Evolutionary conservation across 352 stramenopile species (phyloP).

Genomic region (Pythium monospermum): DNA sequence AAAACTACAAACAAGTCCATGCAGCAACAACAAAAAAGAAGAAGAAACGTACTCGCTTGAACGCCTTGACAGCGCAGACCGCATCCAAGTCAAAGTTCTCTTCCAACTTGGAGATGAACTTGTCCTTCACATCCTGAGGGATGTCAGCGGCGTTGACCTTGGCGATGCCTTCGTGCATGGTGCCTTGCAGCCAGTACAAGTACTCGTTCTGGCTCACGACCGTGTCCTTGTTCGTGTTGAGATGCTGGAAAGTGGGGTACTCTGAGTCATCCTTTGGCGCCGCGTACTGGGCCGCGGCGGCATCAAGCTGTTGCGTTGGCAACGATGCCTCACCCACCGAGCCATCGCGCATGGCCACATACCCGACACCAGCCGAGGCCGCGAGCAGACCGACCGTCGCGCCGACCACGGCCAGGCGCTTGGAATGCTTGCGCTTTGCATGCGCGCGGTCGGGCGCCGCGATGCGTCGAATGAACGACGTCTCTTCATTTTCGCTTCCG

Average conservation of each 20-base stretch:
- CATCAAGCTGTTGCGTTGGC: slow-evolving; percentile 25
- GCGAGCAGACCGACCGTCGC: slow-evolving; percentile 35
- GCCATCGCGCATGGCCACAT: slow-evolving; percentile 25
- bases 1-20: neutral
- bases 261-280: slow-evolving; percentile 27
- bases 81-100: slow-evolving; percentile 33
- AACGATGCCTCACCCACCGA: neutral
- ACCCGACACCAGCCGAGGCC: slow-evolving; percentile 34
- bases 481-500: slow-evolving; percentile 56
- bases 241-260: slow-evolving; percentile 33
- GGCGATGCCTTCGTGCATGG: slow-evolving; percentile 20
- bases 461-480: slow-evolving; percentile 51
- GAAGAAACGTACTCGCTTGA: slow-evolving; percentile 29
- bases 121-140: slow-evolving; percentile 29
- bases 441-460: slow-evolving; percentile 34
- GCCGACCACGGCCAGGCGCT: slow-evolving; percentile 34
- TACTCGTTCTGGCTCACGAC: slow-evolving; percentile 35
- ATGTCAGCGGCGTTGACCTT: slow-evolving; percentile 28
- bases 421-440: slow-evolving; percentile 35
- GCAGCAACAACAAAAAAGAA: neutral
- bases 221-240: slow-evolving; percentile 32
- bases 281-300: slow-evolving; percentile 29
- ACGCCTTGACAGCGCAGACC: slow-evolving; percentile 32
- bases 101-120: slow-evolving; percentile 32
- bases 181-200: slow-evolving; percentile 25